phyloP scores from a whole-genome alignment of 495 filamentous ascomycete species.

The Xylaria grammica region DNA sequence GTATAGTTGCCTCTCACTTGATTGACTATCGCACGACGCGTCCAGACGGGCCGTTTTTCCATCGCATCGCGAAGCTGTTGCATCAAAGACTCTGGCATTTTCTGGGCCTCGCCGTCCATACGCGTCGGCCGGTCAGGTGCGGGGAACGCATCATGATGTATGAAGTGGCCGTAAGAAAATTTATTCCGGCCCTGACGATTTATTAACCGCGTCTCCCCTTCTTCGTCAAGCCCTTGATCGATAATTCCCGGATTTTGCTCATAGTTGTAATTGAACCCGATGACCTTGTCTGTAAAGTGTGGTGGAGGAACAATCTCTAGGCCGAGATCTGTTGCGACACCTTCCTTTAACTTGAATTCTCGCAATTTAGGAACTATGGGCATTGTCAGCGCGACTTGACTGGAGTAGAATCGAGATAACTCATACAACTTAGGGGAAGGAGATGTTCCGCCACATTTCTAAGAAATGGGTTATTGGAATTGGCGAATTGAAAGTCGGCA shows the following conservation, averaged over 20 bases:
- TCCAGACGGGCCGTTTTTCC: constrained; percentile 81
- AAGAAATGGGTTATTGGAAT: constrained; percentile 65
- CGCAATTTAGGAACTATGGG: constrained; percentile 67
- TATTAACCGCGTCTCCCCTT: constrained; percentile 24
- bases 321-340: constrained; percentile 59
- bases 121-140: constrained; percentile 43
- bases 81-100: constrained; percentile 61
- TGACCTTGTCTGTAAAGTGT: constrained; percentile 65
- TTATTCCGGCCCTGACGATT: constrained; percentile 46
- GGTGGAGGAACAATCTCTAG: constrained; percentile 83
- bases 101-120: constrained; percentile 47
- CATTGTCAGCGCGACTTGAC: constrained; percentile 16
- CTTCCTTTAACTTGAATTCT: constrained; percentile 72
- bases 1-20: constrained; percentile 55
- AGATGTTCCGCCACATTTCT: constrained; percentile 67
- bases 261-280: constrained; percentile 72
- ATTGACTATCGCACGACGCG: constrained; percentile 78
- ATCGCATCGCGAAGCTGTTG: constrained; percentile 64
- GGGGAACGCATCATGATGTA: constrained; percentile 59
- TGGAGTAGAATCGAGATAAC: constrained; percentile 3
- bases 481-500: constrained; percentile 78
- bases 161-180: constrained; percentile 64
- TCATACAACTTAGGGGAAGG: constrained; percentile 66
- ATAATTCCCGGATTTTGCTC: constrained; percentile 58
- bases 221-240: constrained; percentile 38